Percentiles rank a stretch among this genome's conserved stretches.
These are phyloP conservation scores for Serendipita sp. DNA, from an alignment of 768 basidiomycete genomes.

Conservation along the genomic window DNA sequence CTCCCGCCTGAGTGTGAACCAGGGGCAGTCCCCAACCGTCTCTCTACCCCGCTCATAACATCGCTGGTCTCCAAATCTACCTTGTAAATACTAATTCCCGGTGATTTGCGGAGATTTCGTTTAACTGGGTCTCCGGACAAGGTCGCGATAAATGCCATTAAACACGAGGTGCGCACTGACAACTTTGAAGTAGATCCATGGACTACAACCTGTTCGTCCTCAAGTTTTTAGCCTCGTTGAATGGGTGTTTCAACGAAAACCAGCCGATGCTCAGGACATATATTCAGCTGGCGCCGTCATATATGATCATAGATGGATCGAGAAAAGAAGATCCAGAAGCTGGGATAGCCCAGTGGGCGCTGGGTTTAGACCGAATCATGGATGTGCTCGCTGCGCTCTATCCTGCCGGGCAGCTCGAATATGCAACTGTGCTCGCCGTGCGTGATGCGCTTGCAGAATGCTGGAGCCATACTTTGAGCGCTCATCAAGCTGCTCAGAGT, in stretches of 20 bases:
- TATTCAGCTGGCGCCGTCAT: background rate
- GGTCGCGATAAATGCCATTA: no score
- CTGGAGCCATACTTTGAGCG: background rate
- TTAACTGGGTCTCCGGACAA: no score
- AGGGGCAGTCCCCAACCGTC: no score
- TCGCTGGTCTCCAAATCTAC: no score
- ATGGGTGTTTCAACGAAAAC: background rate
- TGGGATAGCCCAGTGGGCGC: background rate
- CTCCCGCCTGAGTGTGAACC: no score
- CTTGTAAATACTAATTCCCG: no score
- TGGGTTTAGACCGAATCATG: background rate
- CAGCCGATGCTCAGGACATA: background rate
- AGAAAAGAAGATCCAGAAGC: background rate
- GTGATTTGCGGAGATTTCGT: no score
- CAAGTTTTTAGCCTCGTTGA: background rate
- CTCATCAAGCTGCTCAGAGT: no score
- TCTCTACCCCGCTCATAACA: no score
- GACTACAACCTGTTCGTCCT: constrained; percentile 2
- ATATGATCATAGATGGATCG: background rate
- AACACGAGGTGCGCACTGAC: background rate
- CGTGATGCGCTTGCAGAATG: background rate
- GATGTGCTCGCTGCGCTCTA: background rate
- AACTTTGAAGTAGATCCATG: background rate
- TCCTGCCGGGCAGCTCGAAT: background rate
- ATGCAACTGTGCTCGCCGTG: background rate